Conservation (phyloP, 805 yeast species). For the Kazachstania africana region DNA sequence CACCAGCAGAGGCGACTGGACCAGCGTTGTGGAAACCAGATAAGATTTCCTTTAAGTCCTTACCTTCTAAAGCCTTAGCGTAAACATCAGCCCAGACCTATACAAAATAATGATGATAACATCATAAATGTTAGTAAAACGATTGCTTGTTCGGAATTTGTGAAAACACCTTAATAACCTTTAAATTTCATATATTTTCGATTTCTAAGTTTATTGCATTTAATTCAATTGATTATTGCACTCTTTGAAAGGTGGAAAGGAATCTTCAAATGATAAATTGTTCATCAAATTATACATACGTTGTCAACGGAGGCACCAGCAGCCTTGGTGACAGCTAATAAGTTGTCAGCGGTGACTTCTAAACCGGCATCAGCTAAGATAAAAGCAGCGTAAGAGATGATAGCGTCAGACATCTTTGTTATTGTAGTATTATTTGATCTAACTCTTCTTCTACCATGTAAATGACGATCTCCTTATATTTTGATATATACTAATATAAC, state of each 20-base stretch:
- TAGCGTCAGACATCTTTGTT: conserved; percentile 71
- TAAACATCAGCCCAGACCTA: conserved; percentile 68
- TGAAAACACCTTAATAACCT: too few species aligned
- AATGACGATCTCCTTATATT: too few species aligned
- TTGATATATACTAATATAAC: too few species aligned
- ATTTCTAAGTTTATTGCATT: too few species aligned
- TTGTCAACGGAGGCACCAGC: conserved; percentile 69
- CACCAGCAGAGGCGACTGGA: conserved; percentile 33
- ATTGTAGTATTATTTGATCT: not conserved
- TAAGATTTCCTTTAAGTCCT: conserved; percentile 61
- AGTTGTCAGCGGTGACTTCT: conserved; percentile 80
- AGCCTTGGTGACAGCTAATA: conserved; percentile 57
- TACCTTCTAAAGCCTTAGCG: conserved; percentile 78
- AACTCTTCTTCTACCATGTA: too few species aligned
- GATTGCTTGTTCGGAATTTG: not conserved
- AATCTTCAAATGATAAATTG: too few species aligned
- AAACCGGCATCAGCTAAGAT: conserved; percentile 96
- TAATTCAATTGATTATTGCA: too few species aligned
- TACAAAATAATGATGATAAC: not conserved
- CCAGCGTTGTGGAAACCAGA: conserved; percentile 39
- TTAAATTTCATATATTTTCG: too few species aligned
- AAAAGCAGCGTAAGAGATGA: conserved; percentile 95
- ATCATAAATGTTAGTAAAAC: conserved; percentile 23
- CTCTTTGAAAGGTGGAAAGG: too few species aligned
- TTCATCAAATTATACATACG: conserved; percentile 16